phyloP scores from a whole-genome alignment of 148 eudicot species.

The Gaultheria prostrata region DNA sequence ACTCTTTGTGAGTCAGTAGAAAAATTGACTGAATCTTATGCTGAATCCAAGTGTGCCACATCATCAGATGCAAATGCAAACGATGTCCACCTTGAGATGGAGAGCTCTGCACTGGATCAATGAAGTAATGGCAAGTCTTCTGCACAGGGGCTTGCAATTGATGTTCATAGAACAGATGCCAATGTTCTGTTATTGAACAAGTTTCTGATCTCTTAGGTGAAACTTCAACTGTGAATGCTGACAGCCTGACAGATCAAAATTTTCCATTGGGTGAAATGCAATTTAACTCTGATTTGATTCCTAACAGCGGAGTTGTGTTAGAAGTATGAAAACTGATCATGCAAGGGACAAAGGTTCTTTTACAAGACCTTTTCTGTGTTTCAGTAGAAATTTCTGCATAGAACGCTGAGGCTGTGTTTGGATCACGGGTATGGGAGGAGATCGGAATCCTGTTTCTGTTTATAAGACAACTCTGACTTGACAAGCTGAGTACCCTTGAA shows the following conservation, averaged over 20 bases:
- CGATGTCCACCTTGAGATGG: slow-evolving; percentile 11
- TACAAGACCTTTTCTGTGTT: background rate
- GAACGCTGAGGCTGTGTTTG: background rate
- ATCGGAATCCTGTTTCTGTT: background rate
- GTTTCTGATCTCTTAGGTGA: slow-evolving; percentile 9
- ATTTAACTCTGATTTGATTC: background rate
- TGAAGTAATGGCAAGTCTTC: slow-evolving; percentile 15
- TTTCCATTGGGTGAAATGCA: background rate
- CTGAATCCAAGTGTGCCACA: slow-evolving; percentile 16
- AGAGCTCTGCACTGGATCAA: slow-evolving; percentile 17
- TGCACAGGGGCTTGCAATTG: background rate
- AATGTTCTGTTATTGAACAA: slow-evolving; percentile 17
- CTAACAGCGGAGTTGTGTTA: background rate
- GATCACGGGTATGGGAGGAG: slow-evolving; percentile 8
- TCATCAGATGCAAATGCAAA: slow-evolving; percentile 22
- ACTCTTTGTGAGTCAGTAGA: slow-evolving; percentile 15
- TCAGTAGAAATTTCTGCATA: background rate
- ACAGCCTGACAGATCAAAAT: slow-evolving; percentile 1
- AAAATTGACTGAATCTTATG: slow-evolving; percentile 17
- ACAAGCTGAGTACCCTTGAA: background rate
- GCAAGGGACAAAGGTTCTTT: background rate
- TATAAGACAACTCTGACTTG: background rate
- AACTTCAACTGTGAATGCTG: background rate
- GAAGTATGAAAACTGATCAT: background rate
- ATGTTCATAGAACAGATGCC: slow-evolving; percentile 1